Base-by-base conservation (phyloP, 2,329 filamentous ascomycete species). In the Rhynchosporium agropyri region DNA sequence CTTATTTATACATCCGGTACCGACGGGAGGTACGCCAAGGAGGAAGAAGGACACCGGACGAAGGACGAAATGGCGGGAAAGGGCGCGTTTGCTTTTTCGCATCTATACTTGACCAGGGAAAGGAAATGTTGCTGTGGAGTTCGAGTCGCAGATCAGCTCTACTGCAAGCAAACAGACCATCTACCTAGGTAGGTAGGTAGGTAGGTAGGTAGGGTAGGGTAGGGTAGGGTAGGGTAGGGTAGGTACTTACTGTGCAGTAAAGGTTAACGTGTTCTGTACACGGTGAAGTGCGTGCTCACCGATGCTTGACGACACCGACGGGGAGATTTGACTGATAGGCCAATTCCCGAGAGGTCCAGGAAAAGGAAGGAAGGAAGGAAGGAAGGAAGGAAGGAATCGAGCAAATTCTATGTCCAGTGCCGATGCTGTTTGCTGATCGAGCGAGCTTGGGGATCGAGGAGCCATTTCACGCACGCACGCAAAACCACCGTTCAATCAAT, bases 201-300 rank as follows among this genome's bases (percentile, higher is more conserved):
- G 20, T n/a, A n/a, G n/a, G n/a, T n/a, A n/a, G 20, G 20, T 20
- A 20, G 20, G 20, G 20, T 20, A 20, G 20, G 20, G 20, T 20
- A 20, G 20, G n/a, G n/a, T n/a, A n/a, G n/a, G n/a, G 15, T 51
- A n/a, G 49, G 29, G 49, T 36, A 20, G 20, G 20, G 20, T 20
- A 20, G 20, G 20, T 20, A 20, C 20, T 51, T 15, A 15, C 36
- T 33, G 15, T 13, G 10, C 50, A 15, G 50, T 8, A 53, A 15
- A 40, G 31, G 15, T 12, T 53, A 13, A 36, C 7, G 8, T 38
- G 6, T 8, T 26, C 33, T 36, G 50, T 53, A 53, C 50, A 26
- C 50, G 50, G 50, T 53, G 50, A 53, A 53, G 50, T 26, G 31
- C 26, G 50, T 26, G 31, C 26, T 53, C 50, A 53, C 50, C 50